Evolutionary conservation across 2,329 filamentous ascomycete species (phyloP), one percentile per base, ranked within the genome.

Genomic region (Colletotrichum graminicola): DNA sequence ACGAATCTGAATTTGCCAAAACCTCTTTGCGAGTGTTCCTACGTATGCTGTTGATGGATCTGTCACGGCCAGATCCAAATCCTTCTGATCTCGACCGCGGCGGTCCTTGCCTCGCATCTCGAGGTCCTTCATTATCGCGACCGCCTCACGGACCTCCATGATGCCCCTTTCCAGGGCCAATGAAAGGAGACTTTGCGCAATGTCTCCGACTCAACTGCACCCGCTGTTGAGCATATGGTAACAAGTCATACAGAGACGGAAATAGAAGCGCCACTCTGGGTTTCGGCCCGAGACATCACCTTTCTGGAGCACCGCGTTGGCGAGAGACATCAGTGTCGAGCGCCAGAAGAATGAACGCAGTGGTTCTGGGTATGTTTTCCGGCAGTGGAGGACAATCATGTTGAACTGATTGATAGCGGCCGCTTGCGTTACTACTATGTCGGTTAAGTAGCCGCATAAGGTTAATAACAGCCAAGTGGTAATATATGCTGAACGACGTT

Each of bases 271-370:
- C 77, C 77, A 79, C 12, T 80, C 70, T 0, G 76, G 70, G 18
- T 80, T 77, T 10, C 2, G 2, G 3, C 23, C 34, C 3, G n/a
- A 34, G 49, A 21, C 8, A 4, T 74, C 70, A 1, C 72, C 75
- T 21, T 76, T 74, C 8, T 75, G 73, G 0, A 83, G 71, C 29
- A 83, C 76, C 2, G 79, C 80, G 57, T 83, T 84, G 7, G 79
- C 75, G 1, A 83, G 74, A 47, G 82, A 83, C 2, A 80, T 77
- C 32, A 84, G 75, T 1, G 78, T 80, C 7, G 77, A 82, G 60
- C 83, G 80, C 81, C 82, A 84, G 8, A 83, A 74, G 16, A 84
- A 78, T 3, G 79, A 79, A 67, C 79, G 82, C 1, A 76, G 75
- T 4, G 81, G 80, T 12, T 76, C 77, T 16, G 73, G 66, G 49